Evolutionary conservation across 2,329 filamentous ascomycete genomes (phyloP).

Genomic region (Amauroascus verrucosus): DNA sequence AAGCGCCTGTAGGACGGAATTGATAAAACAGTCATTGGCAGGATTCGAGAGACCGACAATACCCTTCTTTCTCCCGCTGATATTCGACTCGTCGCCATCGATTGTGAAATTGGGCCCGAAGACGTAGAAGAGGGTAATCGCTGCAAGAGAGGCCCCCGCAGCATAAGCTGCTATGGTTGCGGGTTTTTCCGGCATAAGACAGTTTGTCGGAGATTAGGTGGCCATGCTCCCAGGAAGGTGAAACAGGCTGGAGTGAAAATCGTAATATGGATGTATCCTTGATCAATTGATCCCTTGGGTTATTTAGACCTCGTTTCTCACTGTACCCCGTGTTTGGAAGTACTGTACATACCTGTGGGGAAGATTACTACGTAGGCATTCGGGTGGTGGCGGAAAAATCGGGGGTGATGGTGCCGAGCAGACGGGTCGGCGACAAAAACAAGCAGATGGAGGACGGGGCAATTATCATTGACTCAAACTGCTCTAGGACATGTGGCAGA

Average conservation of each 20-base stretch:
- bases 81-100: conserved; percentile 60
- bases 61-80: conserved; percentile 62
- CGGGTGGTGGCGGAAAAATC: conserved; percentile 4
- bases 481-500: too few species aligned
- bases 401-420: background rate
- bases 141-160: conserved; percentile 86
- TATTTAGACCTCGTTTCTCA: background rate
- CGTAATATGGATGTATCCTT: background rate
- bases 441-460: too few species aligned
- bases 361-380: background rate
- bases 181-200: conserved; percentile 62
- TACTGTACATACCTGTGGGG: background rate
- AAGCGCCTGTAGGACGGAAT: conserved; percentile 86
- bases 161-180: conserved; percentile 84
- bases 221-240: background rate
- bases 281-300: background rate
- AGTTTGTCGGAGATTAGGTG: background rate
- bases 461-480: too few species aligned
- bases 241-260: background rate
- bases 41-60: conserved; percentile 83
- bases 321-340: background rate
- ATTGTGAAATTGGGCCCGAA: conserved; percentile 96
- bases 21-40: conserved; percentile 95
- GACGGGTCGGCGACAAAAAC: background rate
- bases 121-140: conserved; percentile 90